These are phyloP conservation scores for Jaltomata sinuosa DNA, from an alignment of 257 asterid genomes.

Conservation along the genomic window DNA sequence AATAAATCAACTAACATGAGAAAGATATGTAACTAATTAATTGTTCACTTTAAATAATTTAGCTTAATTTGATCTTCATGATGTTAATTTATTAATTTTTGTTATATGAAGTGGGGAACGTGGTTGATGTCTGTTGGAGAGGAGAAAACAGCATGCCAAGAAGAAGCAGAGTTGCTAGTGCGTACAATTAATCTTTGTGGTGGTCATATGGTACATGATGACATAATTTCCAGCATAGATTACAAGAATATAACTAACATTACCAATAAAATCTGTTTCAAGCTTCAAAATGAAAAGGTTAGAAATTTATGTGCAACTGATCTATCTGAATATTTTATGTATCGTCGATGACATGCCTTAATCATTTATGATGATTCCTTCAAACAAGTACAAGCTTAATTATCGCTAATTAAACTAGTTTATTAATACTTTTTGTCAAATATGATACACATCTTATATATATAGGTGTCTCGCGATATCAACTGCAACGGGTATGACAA, in stretches of 20 bases:
- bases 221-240: not conserved
- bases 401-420: too few relatives aligned
- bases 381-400: too few relatives aligned
- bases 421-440: too few relatives aligned
- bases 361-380: too few relatives aligned
- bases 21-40: too few relatives aligned
- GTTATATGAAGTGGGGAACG: not conserved
- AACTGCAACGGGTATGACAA: not conserved
- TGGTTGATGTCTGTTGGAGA: not conserved
- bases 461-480: too few relatives aligned
- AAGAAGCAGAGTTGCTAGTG: conserved; percentile 28
- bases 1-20: too few relatives aligned
- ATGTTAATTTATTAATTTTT: not conserved
- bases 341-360: too few relatives aligned
- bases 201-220: not conserved
- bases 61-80: not conserved
- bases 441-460: too few relatives aligned
- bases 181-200: conserved; percentile 29
- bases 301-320: not conserved
- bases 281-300: not conserved
- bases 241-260: not conserved
- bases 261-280: not conserved
- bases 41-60: too few relatives aligned
- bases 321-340: too few relatives aligned
- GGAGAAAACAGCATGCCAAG: not conserved